Conservation (phyloP, 768 basidiomycete genomes). For the Tubosaeta brunneosetosa region DNA sequence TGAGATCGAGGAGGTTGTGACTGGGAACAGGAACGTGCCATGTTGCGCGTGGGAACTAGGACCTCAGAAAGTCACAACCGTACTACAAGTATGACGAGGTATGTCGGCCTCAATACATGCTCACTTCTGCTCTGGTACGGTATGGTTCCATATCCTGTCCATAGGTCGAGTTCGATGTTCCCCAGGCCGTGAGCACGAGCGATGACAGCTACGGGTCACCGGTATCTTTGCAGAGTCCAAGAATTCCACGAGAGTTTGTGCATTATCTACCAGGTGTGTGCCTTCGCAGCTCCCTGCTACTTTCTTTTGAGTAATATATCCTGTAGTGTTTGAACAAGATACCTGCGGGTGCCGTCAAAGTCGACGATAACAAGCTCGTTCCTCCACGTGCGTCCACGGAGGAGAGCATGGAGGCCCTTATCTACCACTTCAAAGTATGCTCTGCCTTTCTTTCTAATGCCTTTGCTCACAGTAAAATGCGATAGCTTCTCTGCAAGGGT, state of each 20-base stretch:
- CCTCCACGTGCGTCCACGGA: constrained; percentile 98
- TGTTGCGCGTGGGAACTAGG: constrained; percentile 94
- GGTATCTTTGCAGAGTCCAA: constrained; percentile 95
- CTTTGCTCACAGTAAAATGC: constrained; percentile 1
- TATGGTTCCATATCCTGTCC: neutral
- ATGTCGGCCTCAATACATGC: constrained; percentile 8
- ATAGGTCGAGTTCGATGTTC: constrained; percentile 93
- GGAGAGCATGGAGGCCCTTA: constrained; percentile 96
- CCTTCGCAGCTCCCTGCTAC: neutral
- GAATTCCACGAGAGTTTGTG: constrained; percentile 94
- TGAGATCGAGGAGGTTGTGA: constrained; percentile 97
- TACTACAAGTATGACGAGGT: constrained; percentile 97
- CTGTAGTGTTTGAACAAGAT: constrained; percentile 93
- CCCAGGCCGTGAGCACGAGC: constrained; percentile 93
- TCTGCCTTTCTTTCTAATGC: neutral
- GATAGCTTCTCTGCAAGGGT: constrained; percentile 89
- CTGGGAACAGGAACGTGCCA: constrained; percentile 93
- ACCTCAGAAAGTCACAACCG: constrained; percentile 83
- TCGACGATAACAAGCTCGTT: constrained; percentile 96
- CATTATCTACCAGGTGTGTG: constrained; percentile 72
- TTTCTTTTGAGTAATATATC: neutral
- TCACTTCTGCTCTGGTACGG: neutral
- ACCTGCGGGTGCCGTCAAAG: constrained; percentile 84
- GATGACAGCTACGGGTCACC: constrained; percentile 98
- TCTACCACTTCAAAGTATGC: constrained; percentile 93